phyloP scores from a whole-genome alignment of 257 asterid species.

The Voacanga thouarsii region DNA sequence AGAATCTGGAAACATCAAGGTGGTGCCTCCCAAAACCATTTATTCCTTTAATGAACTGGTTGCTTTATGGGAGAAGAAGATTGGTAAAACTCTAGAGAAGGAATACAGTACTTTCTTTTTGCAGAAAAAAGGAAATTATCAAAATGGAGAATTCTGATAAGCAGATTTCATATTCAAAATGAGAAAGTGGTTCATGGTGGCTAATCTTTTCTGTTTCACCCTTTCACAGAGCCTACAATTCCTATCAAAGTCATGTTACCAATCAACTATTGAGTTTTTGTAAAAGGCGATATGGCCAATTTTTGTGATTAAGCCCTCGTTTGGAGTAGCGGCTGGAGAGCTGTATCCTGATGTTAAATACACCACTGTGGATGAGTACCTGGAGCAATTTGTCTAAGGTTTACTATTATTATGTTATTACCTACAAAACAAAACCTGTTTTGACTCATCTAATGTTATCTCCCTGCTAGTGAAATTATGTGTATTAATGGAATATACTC shows the following conservation, averaged over 20 bases:
- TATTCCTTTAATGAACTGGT: constrained; percentile 53
- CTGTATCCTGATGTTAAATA: constrained; percentile 53
- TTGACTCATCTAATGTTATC: too few species aligned
- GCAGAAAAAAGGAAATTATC: neutral
- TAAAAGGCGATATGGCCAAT: constrained; percentile 53
- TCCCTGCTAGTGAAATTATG: too few species aligned
- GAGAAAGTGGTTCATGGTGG: neutral
- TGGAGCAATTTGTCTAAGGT: constrained; percentile 33
- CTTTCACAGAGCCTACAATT: constrained; percentile 19
- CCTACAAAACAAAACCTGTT: too few species aligned
- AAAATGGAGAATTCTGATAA: too few species aligned
- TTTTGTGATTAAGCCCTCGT: constrained; percentile 56
- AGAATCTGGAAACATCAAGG: constrained; percentile 53
- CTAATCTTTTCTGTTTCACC: neutral
- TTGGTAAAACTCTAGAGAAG: constrained; percentile 56
- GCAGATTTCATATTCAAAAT: neutral
- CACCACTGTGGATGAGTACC: constrained; percentile 45
- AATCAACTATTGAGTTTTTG: constrained; percentile 32
- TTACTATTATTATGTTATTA: neutral
- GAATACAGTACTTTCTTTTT: neutral
- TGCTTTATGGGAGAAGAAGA: constrained; percentile 67
- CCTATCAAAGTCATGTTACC: neutral
- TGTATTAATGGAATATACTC: too few species aligned
- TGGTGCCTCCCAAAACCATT: constrained; percentile 49
- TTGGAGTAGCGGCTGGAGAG: constrained; percentile 57